Evolutionary conservation across 2,329 filamentous ascomycete genomes (phyloP), one percentile per base, ranked within the genome.

Genomic region (Pseudogymnoascus sp.): DNA sequence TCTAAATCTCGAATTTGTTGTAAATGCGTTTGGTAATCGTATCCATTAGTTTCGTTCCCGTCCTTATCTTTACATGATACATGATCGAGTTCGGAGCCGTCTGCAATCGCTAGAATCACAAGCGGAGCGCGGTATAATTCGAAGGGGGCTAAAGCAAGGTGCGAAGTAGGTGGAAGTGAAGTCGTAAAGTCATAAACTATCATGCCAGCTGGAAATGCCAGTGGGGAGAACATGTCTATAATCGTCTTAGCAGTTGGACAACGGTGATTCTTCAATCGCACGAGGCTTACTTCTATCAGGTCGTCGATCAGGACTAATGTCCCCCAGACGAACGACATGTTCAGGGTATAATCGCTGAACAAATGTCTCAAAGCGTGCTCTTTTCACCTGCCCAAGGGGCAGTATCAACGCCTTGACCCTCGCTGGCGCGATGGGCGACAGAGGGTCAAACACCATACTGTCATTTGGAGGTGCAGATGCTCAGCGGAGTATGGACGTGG

Each of bases 361-460:
- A 74, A 96, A 96, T 67, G 83, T 81, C 69, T 87, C 77, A 76
- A 97, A 98, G 65, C 90, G 85, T 61, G 89, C 87, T 65, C 88
- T 85, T 74, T 88, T 93, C 75, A 98, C 95, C 73, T 85, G 88
- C 61, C 93, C 93, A 68, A 96, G 82, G 62, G 95, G 95, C 66
- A 98, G 81, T 65, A 96, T 84, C 70, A 97, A 84, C 66, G 89
- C 91, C 79, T 90, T 90, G 73, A 98, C 86, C 82, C 90, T 89
- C 79, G 92, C 93, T 74, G 92, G 92, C 77, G 93, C 90, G 79
- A 93, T 87, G 77, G 93, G 92, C 75, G 93, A 89, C 75, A 96
- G 85, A 76, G 90, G 88, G 81, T 97, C 93, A 78, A 90, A 83
- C 79, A 85, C 88, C 92, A 96, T 96, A 74, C 78, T 89, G 81